A percentile compares a stretch with the other conserved stretches of the same genome.
These are phyloP conservation scores for Avena insularis DNA, from an alignment of 176 grass and related monocot species.

Conservation along the genomic window DNA sequence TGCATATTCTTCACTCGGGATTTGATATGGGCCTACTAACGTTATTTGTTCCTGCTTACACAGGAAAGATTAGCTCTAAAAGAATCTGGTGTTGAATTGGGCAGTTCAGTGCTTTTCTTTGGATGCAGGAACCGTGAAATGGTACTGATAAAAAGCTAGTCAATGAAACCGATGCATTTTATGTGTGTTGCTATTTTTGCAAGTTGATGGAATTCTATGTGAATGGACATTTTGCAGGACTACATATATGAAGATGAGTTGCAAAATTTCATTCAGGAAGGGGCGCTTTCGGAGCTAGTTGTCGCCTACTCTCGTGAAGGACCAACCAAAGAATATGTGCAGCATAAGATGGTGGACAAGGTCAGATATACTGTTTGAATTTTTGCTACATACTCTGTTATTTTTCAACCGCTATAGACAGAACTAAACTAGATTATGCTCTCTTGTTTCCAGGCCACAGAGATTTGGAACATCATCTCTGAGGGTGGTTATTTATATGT, in stretches of 20 bases:
- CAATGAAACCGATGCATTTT: not conserved
- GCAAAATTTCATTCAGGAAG: conserved; percentile 71
- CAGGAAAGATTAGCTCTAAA: conserved; percentile 92
- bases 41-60: conserved; percentile 12
- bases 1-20: not conserved
- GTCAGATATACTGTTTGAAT: conserved; percentile 21
- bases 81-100: conserved; percentile 73
- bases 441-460: conserved; percentile 59
- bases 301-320: conserved; percentile 91
- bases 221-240: conserved; percentile 60
- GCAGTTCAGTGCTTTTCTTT: conserved; percentile 76
- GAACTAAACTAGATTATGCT: conserved; percentile 14
- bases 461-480: conserved; percentile 78
- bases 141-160: conserved; percentile 50
- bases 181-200: not conserved
- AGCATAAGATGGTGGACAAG: conserved; percentile 97
- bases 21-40: conserved; percentile 21
- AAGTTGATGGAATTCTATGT: conserved; percentile 22
- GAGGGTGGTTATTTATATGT: conserved; percentile 89
- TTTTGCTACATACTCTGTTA: not conserved
- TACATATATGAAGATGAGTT: conserved; percentile 96
- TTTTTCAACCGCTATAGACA: not conserved
- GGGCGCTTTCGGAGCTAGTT: conserved; percentile 74
- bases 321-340: conserved; percentile 87
- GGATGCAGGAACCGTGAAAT: conserved; percentile 93